Percentiles rank a stretch among this genome's conserved stretches.
phyloP scores from a whole-genome alignment of 2,329 filamentous ascomycete genomes.

The Ophiostoma triangulosporum region DNA sequence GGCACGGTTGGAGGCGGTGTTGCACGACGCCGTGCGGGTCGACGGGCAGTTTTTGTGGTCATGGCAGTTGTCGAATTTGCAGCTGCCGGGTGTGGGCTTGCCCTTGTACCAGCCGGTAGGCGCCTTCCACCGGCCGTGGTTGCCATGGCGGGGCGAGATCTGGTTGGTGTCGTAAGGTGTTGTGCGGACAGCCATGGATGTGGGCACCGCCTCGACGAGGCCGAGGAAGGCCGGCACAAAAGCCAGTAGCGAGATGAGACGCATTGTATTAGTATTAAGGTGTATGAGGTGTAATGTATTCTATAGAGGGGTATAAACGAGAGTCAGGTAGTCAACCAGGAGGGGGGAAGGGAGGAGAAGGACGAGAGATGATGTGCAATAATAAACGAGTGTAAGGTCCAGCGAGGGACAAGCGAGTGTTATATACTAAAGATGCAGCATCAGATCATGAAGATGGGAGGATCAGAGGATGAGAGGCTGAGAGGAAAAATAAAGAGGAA shows the following conservation, averaged over 20 bases:
- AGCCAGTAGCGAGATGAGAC: conserved; percentile 6
- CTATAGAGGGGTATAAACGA: too few relatives aligned
- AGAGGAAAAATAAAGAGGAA: background rate
- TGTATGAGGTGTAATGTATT: background rate
- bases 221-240: conserved; percentile 8
- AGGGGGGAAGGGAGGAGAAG: background rate
- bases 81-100: background rate
- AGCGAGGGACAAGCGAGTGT: conserved; percentile 2
- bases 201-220: conserved; percentile 5
- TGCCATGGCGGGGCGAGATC: background rate
- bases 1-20: conserved; percentile 9
- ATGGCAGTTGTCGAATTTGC: background rate
- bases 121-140: background rate
- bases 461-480: background rate
- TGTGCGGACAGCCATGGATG: too few relatives aligned
- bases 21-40: conserved; percentile 7
- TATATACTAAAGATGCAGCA: conserved; percentile 6
- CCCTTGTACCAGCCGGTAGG: background rate
- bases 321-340: background rate
- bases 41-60: background rate
- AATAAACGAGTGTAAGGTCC: background rate
- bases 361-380: background rate
- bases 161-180: background rate
- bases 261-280: conserved; percentile 2
- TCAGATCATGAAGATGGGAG: background rate